Evolutionary conservation across 176 grass and related monocot genomes (phyloP).

Genomic region (Oryza longistaminata): DNA sequence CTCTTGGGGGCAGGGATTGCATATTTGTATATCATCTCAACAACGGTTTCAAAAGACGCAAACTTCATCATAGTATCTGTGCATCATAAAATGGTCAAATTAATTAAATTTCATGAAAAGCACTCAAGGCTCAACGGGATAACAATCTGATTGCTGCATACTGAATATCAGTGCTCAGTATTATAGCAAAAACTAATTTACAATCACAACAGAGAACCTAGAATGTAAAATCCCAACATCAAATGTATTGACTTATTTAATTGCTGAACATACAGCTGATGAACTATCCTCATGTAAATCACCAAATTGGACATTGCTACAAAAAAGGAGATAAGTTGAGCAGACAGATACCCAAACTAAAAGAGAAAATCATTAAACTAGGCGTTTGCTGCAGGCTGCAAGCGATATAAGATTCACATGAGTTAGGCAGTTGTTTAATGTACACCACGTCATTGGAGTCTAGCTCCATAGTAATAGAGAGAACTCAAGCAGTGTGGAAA

Average conservation of each 20-base stretch:
- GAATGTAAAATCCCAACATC: neutral
- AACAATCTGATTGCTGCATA: no score
- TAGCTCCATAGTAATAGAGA: conserved; percentile 34
- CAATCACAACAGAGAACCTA: neutral
- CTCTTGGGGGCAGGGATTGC: conserved; percentile 61
- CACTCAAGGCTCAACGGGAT: no score
- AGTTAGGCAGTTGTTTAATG: neutral
- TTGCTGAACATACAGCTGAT: neutral
- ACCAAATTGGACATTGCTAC: conserved; percentile 25
- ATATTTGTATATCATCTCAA: conserved; percentile 78
- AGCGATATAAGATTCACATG: neutral
- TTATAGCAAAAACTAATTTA: neutral
- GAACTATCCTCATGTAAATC: neutral
- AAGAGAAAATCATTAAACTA: neutral
- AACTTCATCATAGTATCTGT: conserved; percentile 97
- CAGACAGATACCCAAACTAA: neutral
- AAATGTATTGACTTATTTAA: neutral
- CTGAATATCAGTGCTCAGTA: neutral
- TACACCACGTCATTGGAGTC: conserved; percentile 42
- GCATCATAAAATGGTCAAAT: conserved; percentile 5
- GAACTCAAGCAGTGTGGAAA: conserved; percentile 48
- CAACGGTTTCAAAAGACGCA: conserved; percentile 63
- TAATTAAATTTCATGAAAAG: neutral
- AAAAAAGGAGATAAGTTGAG: neutral
- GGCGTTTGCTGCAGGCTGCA: neutral